Evolutionary conservation across 306 rosid species (phyloP), one percentile per base, ranked within the genome.

Genomic region (Canavalia ensiformis): DNA sequence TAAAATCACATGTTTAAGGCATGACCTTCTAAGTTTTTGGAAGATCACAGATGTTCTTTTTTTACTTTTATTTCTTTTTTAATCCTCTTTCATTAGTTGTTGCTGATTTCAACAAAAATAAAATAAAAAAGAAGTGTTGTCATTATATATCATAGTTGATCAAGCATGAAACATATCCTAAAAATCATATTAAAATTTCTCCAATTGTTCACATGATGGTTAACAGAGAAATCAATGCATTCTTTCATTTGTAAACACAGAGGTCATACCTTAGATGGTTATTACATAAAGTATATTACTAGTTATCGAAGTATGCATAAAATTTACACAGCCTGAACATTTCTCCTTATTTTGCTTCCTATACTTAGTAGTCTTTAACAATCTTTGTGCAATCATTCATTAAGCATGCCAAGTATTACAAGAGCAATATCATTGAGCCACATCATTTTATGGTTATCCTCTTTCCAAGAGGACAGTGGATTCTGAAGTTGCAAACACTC

Each of bases 381-480:
- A 18, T 18, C 29, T 4, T 18, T n/a, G 12, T 5, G 13, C 29
- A n/a, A 72, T 72, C 77, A 72, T 30, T 35, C 18, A 25, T 45
- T 30, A 59, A 75, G 58, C 45, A 45, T 59, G 58, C 33, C 58
- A 45, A 75, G 70, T 12, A 46, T 44, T 33, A 75, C 79, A 59
- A 11, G 37, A 44, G 79, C 70, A 58, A 45, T 75, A n/a, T 75
- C 6, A 59, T 75, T 59, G 45, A 75, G 70, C 69, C 58, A 75
- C 79, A 45, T 45, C 70, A 75, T 44, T 34, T 59, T 59, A 4
- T 42, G 70, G 33, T 59, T 75, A 30, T 45, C 58, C 8, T 58
- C 46, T 12, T 75, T 29, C 58, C 12, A 41, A 25, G 67, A 41
- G 29, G 66, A 31, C 0, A 35, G 9, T 33, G 33, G 28, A 13